These are phyloP conservation scores for Nannizziopsis arthrosporioides DNA, from an alignment of 2,329 filamentous ascomycete species.

Conservation along the genomic window DNA sequence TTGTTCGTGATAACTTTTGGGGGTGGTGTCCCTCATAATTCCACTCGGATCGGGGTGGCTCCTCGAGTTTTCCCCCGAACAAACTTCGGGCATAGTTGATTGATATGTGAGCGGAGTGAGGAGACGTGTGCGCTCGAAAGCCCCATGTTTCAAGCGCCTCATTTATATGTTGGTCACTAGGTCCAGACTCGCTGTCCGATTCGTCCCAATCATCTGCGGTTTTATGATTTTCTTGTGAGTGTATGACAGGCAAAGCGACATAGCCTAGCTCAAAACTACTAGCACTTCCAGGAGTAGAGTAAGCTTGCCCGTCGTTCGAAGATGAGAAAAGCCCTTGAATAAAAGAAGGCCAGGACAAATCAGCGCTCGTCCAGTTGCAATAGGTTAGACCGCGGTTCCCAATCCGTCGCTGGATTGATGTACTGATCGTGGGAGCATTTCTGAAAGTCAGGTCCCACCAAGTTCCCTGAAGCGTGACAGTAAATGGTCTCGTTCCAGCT, in stretches of 20 bases:
- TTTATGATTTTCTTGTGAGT: conserved; percentile 5
- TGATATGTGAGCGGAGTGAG: conserved; percentile 21
- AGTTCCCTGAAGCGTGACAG: conserved; percentile 21
- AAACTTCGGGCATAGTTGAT: conserved; percentile 29
- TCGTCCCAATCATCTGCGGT: conserved; percentile 19
- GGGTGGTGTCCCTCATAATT: conserved; percentile 31
- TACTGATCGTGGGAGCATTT: conserved; percentile 22
- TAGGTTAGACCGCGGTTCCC: conserved; percentile 23
- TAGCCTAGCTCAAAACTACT: conserved; percentile 29
- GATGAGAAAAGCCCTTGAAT: conserved; percentile 16
- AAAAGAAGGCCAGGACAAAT: conserved; percentile 25
- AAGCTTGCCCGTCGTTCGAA: conserved; percentile 8
- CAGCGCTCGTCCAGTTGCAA: conserved; percentile 30
- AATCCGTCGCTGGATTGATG: conserved; percentile 25
- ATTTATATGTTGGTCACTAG: conserved; percentile 16
- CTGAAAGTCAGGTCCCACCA: conserved; percentile 22
- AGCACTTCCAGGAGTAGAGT: background rate
- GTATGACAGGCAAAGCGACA: conserved; percentile 20
- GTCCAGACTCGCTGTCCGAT: conserved; percentile 18
- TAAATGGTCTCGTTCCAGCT: conserved; percentile 26
- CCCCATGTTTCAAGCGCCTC: conserved; percentile 27
- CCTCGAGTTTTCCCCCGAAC: conserved; percentile 26
- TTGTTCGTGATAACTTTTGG: conserved; percentile 20
- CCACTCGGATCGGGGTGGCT: conserved; percentile 30
- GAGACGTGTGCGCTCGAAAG: conserved; percentile 22